Base-by-base conservation (phyloP, 352 stramenopile genomes). In the Paralagenidium karlingii region DNA sequence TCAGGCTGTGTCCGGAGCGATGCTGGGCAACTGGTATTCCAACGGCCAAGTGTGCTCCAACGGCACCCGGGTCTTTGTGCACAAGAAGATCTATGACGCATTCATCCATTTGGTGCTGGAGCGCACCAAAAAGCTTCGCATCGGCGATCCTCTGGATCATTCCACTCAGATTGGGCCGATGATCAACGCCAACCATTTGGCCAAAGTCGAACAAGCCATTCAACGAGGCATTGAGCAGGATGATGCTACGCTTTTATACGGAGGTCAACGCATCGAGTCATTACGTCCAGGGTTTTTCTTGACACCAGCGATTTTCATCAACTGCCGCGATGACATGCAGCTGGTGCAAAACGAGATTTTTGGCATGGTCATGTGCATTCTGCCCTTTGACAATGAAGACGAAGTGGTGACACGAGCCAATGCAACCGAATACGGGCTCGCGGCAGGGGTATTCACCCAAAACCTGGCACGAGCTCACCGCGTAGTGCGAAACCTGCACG, bases 21-120 rank as follows among this genome's bases (percentile, higher is more conserved):
- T 90, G 73, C 80, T 94, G 55, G 79, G 58, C 49, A 90, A 87
- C 51, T 93, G 64, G 68, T 93, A 84, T 60, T 89, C 77, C 21
- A 83, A 67, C 7, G 82, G 82, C 1, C 86, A 96, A 44, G 90
- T 86, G 21, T 97, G 82, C 53, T 89, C 80, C 12, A 88, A 88
- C 38, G 86, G 83, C 38, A 94, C 82, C 39, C 78, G 87, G 8
- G 61, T 96, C 19, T 87, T 95, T 33, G 75, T 96, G 20, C 82
- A 96, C 26, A 58, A 61, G 8, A 45, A 47, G n/a, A 64, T 96
- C 24, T 83, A 66, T 37, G 76, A 94, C 30, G 47, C 57, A 22
- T 95, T 96, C 26, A 64, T 94, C 30, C 45, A 63, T 27, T 47
- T 65, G n/a, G 49, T 95, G n/a, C 70, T 91, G 8, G 67, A 77